Evolutionary conservation across 306 rosid genomes (phyloP).

Genomic region (cucumber (Cucumis sativus)): DNA sequence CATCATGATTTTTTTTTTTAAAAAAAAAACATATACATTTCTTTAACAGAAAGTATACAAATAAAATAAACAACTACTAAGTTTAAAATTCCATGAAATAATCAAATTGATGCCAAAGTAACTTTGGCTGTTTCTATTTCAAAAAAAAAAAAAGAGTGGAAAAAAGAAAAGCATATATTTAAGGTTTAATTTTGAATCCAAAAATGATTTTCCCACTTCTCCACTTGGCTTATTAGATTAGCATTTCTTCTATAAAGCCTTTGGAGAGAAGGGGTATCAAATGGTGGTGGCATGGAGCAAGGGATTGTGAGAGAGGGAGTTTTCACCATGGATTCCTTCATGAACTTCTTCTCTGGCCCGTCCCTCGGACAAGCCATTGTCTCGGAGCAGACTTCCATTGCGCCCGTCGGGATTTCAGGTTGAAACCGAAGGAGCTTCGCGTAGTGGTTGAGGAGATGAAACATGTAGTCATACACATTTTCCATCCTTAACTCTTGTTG

Average conservation of each 20-base stretch:
- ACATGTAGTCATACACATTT: constrained; percentile 26
- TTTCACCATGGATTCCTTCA: constrained; percentile 19
- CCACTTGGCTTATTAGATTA: constrained; percentile 36
- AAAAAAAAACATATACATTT: too few relatives aligned
- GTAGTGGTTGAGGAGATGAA: constrained; percentile 18
- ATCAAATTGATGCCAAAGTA: too few relatives aligned
- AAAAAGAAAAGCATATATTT: neutral
- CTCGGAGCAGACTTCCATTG: constrained; percentile 17
- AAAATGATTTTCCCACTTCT: constrained; percentile 33
- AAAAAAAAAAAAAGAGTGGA: neutral
- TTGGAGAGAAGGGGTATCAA: constrained; percentile 17
- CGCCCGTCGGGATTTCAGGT: constrained; percentile 13
- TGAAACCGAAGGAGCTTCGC: constrained; percentile 14
- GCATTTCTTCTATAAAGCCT: constrained; percentile 21
- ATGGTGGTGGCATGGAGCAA: constrained; percentile 48
- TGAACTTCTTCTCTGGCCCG: constrained; percentile 15
- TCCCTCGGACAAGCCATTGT: constrained; percentile 12
- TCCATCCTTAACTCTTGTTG: constrained; percentile 31
- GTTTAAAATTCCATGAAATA: too few relatives aligned
- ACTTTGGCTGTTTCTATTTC: neutral
- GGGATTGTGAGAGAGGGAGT: constrained; percentile 25
- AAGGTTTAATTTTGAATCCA: constrained; percentile 4
- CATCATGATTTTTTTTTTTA: too few relatives aligned
- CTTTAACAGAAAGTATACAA: too few relatives aligned
- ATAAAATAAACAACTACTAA: too few relatives aligned